Percentiles rank a stretch among this genome's conserved stretches.
These are phyloP conservation scores for Hypoxylon perforatum DNA, from an alignment of 495 filamentous ascomycete genomes.

Conservation along the genomic window DNA sequence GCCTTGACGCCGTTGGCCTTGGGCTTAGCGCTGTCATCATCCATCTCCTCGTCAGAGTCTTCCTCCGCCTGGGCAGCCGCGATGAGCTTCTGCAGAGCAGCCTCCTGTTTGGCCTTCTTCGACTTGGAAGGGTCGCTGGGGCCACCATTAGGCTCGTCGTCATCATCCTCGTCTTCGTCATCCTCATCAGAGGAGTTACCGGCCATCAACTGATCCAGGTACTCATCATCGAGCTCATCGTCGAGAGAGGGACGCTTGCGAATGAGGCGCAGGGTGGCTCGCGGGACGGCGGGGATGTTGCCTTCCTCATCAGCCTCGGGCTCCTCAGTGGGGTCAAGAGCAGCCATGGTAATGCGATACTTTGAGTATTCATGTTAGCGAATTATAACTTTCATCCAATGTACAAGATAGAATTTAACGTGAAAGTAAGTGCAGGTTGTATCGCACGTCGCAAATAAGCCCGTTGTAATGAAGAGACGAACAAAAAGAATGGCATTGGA, in stretches of 20 bases:
- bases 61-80: constrained; percentile 67
- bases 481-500: not conserved
- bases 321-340: constrained; percentile 86
- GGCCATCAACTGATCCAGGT: constrained; percentile 61
- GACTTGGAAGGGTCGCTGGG: constrained; percentile 90
- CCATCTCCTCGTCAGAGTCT: constrained; percentile 67
- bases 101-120: constrained; percentile 80
- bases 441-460: constrained; percentile 1
- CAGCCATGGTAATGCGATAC: constrained; percentile 99
- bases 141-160: constrained; percentile 82
- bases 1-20: constrained; percentile 62
- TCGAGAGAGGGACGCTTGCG: constrained; percentile 72
- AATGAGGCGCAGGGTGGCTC: constrained; percentile 90
- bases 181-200: constrained; percentile 53
- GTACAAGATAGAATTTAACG: not conserved
- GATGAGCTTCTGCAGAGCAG: constrained; percentile 76
- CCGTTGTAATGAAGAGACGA: not conserved
- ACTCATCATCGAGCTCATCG: constrained; percentile 69
- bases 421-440: not conserved
- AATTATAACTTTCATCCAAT: constrained; percentile 12
- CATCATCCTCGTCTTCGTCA: constrained; percentile 68
- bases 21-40: constrained; percentile 69
- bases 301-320: constrained; percentile 72
- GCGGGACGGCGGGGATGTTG: constrained; percentile 69
- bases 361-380: constrained; percentile 51